Conservation (phyloP, 805 yeast genomes). For the Candida montana region DNA sequence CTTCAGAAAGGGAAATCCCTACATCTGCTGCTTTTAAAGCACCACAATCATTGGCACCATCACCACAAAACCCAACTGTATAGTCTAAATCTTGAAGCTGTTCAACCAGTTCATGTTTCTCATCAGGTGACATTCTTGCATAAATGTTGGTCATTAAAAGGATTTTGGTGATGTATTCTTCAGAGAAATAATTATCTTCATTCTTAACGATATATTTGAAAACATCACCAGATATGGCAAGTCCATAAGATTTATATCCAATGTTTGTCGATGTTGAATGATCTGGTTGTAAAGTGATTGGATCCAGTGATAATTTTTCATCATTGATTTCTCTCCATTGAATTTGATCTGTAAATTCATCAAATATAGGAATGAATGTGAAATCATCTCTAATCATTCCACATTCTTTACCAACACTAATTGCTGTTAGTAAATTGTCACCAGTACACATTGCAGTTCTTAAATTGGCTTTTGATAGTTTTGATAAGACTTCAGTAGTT, state of each 20-base stretch:
- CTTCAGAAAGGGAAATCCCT: slow-evolving; percentile 92
- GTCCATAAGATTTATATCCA: slow-evolving; percentile 40
- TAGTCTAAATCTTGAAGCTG: slow-evolving; percentile 80
- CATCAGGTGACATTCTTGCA: slow-evolving; percentile 99
- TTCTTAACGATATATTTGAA: slow-evolving; percentile 66
- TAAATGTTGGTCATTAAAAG: slow-evolving; percentile 71
- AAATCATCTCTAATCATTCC: slow-evolving; percentile 47
- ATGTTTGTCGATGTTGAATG: slow-evolving; percentile 7
- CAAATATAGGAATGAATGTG: slow-evolving; percentile 61
- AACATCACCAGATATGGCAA: slow-evolving; percentile 92
- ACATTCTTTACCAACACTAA: slow-evolving; percentile 88
- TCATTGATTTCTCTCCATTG: slow-evolving; percentile 69
- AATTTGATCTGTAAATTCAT: slow-evolving; percentile 26
- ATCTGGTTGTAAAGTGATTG: slow-evolving; percentile 51
- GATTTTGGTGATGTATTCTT: slow-evolving; percentile 46
- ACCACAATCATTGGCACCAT: slow-evolving; percentile 99
- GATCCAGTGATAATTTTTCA: slow-evolving; percentile 52
- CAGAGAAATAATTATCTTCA: slow-evolving; percentile 25
- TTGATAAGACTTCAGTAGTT: slow-evolving; percentile 54
- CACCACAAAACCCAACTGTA: slow-evolving; percentile 97
- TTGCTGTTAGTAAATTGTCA: slow-evolving; percentile 89
- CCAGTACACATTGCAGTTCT: slow-evolving; percentile 97
- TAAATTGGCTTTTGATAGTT: slow-evolving; percentile 61
- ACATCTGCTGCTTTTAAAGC: slow-evolving; percentile 97
- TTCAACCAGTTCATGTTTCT: slow-evolving; percentile 91